Conservation (phyloP, 2,329 filamentous ascomycete species). For the Fusarium secorum region DNA sequence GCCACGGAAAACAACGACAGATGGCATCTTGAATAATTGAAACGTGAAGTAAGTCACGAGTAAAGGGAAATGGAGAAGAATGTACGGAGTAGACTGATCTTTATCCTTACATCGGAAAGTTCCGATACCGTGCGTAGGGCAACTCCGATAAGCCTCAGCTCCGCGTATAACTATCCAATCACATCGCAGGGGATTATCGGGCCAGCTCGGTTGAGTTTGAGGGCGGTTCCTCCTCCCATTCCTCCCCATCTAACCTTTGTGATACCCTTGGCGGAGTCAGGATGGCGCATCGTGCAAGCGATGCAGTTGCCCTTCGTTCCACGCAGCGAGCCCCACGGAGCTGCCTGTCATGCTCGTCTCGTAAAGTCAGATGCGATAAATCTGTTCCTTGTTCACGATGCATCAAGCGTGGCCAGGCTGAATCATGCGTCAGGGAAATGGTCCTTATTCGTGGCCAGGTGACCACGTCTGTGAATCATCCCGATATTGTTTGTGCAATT, state of each 20-base stretch:
- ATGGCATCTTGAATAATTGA: not conserved
- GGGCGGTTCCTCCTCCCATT: not conserved
- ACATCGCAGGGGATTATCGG: not conserved
- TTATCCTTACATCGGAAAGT: not conserved
- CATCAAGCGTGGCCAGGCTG: not conserved
- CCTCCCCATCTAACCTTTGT: too few relatives aligned
- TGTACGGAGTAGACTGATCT: not conserved
- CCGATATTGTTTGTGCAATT: fast-evolving
- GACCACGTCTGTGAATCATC: not conserved
- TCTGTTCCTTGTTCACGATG: not conserved
- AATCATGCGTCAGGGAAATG: not conserved
- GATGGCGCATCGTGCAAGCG: not conserved
- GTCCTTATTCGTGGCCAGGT: not conserved
- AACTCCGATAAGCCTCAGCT: not conserved
- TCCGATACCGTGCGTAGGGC: not conserved
- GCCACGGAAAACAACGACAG: not conserved
- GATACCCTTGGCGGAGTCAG: fast-evolving
- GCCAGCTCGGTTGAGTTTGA: not conserved
- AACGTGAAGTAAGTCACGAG: fast-evolving
- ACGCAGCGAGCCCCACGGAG: not conserved
- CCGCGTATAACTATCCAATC: not conserved
- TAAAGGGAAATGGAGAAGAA: not conserved
- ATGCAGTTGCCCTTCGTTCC: not conserved
- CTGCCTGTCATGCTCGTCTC: not conserved
- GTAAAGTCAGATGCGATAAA: not conserved